These are phyloP conservation scores for Lyophyllum shimeji DNA, from an alignment of 768 basidiomycete species.

Conservation along the genomic window DNA sequence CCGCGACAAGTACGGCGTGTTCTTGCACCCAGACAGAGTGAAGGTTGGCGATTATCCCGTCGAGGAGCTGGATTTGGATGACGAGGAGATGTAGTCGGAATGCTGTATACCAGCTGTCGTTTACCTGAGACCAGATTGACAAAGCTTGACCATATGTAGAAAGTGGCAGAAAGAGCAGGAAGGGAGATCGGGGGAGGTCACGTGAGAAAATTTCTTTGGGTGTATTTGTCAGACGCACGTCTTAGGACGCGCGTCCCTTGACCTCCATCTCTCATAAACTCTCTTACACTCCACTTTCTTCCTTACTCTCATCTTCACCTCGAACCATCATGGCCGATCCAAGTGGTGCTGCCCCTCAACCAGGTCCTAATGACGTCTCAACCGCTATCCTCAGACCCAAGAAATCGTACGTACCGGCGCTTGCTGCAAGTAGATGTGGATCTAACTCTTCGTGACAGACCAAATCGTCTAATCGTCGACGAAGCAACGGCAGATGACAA, in stretches of 20 bases:
- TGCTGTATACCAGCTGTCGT: conserved; percentile 9
- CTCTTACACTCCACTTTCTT: conserved; percentile 20
- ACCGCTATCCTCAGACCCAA: conserved; percentile 96
- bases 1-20: conserved; percentile 73
- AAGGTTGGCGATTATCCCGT: conserved; percentile 85
- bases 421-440: conserved; percentile 7
- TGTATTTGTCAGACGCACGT: conserved; percentile 22
- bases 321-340: conserved; percentile 66
- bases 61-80: conserved; percentile 72
- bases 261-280: conserved; percentile 21
- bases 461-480: conserved; percentile 97
- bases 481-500: conserved; percentile 95
- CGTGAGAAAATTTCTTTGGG: conserved; percentile 17
- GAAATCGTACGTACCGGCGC: conserved; percentile 80
- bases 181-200: conserved; percentile 18
- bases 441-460: conserved; percentile 48
- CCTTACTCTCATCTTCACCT: conserved; percentile 20
- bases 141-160: conserved; percentile 20
- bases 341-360: conserved; percentile 78
- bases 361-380: conserved; percentile 86
- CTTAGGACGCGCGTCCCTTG: conserved; percentile 39
- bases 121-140: conserved; percentile 2
- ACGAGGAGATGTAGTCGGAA: conserved; percentile 66
- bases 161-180: conserved; percentile 34
- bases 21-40: conserved; percentile 83